A percentile compares a stretch with the other conserved stretches of the same genome.
These are phyloP conservation scores for Scortechinia acanthostroma DNA, from an alignment of 2,329 filamentous ascomycete species.

Conservation along the genomic window DNA sequence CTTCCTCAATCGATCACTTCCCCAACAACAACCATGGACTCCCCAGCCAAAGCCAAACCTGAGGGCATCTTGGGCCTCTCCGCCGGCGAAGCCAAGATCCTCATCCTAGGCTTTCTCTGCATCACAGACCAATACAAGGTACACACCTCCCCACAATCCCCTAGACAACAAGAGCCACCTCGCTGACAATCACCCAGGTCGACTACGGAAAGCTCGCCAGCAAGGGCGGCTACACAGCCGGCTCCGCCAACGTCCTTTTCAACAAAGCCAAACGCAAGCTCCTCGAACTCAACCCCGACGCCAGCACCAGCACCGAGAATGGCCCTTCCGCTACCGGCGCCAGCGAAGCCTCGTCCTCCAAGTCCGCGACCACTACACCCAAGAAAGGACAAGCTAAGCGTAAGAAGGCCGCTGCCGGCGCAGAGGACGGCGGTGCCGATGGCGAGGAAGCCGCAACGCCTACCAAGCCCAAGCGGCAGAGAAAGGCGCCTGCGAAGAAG, in stretches of 20 bases:
- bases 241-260: constrained; percentile 22
- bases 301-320: background rate
- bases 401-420: background rate
- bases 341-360: no score
- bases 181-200: constrained; percentile 14
- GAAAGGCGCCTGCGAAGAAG: background rate
- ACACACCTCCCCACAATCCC: background rate
- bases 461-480: background rate
- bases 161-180: background rate
- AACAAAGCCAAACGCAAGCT: constrained; percentile 25
- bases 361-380: no score
- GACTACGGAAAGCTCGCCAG: constrained; percentile 26
- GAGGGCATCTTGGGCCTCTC: constrained; percentile 7
- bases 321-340: background rate
- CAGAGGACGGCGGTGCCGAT: background rate
- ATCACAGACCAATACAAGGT: no score
- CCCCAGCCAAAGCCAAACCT: background rate
- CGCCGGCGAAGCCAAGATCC: constrained; percentile 12
- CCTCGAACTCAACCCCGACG: background rate
- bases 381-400: background rate
- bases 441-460: background rate
- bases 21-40: background rate
- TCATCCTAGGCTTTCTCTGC: no score
- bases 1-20: constrained; percentile 2
- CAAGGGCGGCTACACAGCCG: constrained; percentile 19